phyloP scores from a whole-genome alignment of 768 basidiomycete species.

The Suillus hirtellus region DNA sequence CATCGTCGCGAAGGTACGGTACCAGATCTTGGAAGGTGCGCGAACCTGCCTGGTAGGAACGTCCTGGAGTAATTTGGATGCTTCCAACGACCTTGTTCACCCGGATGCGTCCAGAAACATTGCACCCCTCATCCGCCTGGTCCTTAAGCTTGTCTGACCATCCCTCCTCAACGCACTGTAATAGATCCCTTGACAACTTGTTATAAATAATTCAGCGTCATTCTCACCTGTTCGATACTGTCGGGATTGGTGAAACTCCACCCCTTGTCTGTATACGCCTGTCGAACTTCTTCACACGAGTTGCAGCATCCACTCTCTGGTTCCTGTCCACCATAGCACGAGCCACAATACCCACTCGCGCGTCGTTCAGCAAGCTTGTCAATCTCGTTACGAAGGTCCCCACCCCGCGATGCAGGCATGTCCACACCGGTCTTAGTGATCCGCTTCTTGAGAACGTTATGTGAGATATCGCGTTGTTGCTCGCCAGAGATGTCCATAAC shows the following conservation, averaged over 20 bases:
- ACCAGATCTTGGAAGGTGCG: conserved; percentile 87
- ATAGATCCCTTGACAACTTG: neutral
- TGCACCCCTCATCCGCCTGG: conserved; percentile 93
- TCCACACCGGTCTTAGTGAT: conserved; percentile 57
- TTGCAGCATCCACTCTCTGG: conserved; percentile 89
- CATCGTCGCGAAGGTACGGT: conserved; percentile 88
- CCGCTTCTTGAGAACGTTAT: conserved; percentile 85
- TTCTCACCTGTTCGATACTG: conserved; percentile 83
- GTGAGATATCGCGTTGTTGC: conserved; percentile 86
- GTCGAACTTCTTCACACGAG: conserved; percentile 91
- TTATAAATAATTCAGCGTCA: neutral
- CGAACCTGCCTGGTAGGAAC: conserved; percentile 86
- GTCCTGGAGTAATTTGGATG: conserved; percentile 92
- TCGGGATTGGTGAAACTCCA: conserved; percentile 96
- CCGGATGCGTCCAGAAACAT: conserved; percentile 84
- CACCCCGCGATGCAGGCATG: conserved; percentile 55
- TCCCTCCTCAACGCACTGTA: conserved; percentile 87
- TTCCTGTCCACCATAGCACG: conserved; percentile 87
- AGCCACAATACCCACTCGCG: conserved; percentile 80
- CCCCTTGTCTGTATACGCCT: conserved; percentile 85
- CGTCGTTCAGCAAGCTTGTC: conserved; percentile 72
- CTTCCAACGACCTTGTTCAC: conserved; percentile 98
- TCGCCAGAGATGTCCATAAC: conserved; percentile 99
- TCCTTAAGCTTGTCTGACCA: conserved; percentile 94
- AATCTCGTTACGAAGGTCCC: conserved; percentile 82